Evolutionary conservation across 2,329 filamentous ascomycete species (phyloP), one percentile per base, ranked within the genome.

Genomic region (Bipolaris oryzae): DNA sequence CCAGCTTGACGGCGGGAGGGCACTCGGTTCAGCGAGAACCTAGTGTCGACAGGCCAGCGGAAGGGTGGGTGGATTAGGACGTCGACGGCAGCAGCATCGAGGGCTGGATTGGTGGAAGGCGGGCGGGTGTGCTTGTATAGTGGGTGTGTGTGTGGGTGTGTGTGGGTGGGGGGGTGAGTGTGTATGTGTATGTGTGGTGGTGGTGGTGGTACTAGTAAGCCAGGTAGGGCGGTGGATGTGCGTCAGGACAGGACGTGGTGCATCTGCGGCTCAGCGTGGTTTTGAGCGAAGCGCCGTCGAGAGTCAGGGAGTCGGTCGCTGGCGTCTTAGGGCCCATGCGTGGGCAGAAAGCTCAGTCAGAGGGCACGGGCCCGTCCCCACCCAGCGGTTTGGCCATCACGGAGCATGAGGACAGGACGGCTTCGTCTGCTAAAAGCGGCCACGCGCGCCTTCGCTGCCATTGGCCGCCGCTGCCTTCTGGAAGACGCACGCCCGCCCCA

Each of bases 181-280:
- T 10, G 34, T n/a, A 33, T 13, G 45, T 25, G 18, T 18, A 34
- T 9, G 45, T 38, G 7, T 46, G 5, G 43, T 25, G 23, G 43
- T 25, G 15, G 21, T 20, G 28, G 33, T 34, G 43, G n/a, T n/a
- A n/a, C 62, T 57, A 44, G 64, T 67, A 64, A 69, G 66, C 69
- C 66, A 60, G 54, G 25, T 39, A 50, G 61, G 58, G 52, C 59
- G 60, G 58, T 50, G 56, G 46, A 54, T 58, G 38, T 50, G 64
- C 58, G 53, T 57, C 57, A 57, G 63, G 52, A 60, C 62, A 61
- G 25, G 15, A 20, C 16, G 41, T 28, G 37, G 41, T 53, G 46
- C 46, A 61, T 58, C 68, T 71, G 71, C 72, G 72, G 69, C 72
- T 74, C 70, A 66, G 70, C 66, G 68, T 72, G 70, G 70, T 74